These are phyloP conservation scores for Aspergillus sclerotioniger DNA, from an alignment of 495 filamentous ascomycete genomes.

Conservation along the genomic window DNA sequence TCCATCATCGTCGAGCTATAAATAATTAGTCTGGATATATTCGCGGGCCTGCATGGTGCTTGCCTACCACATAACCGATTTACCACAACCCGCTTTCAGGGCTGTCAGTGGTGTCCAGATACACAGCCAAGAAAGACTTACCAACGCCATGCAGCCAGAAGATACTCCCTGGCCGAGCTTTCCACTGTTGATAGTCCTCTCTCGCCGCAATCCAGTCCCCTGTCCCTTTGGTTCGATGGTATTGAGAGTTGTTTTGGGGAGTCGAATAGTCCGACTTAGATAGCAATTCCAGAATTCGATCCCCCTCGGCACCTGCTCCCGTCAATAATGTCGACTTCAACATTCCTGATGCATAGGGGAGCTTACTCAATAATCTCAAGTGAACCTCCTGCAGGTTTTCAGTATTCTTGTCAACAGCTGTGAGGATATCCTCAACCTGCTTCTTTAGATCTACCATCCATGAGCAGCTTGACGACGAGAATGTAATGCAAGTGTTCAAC, in stretches of 20 bases:
- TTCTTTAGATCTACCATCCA: background rate
- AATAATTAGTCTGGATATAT: background rate
- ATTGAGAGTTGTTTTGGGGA: background rate
- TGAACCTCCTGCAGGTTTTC: background rate
- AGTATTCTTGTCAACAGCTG: background rate
- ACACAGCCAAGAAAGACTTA: background rate
- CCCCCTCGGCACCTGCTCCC: background rate
- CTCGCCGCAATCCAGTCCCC: no score
- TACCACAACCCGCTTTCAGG: slow-evolving; percentile 9
- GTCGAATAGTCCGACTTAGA: no score
- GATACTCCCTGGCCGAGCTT: background rate
- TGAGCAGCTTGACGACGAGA: no score
- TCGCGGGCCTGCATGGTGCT: background rate
- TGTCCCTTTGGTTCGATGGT: no score
- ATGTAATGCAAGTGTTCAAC: no score
- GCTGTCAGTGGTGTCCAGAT: background rate
- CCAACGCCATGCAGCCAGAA: background rate
- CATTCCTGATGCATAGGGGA: no score
- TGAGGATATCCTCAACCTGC: background rate
- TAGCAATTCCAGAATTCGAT: background rate
- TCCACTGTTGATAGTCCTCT: background rate
- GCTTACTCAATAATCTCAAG: background rate
- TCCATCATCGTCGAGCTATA: slow-evolving; percentile 13
- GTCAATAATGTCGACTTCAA: background rate
- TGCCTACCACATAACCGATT: slow-evolving; percentile 13